Evolutionary conservation across 306 rosid species (phyloP).

Genomic region (Vigna radiata): DNA sequence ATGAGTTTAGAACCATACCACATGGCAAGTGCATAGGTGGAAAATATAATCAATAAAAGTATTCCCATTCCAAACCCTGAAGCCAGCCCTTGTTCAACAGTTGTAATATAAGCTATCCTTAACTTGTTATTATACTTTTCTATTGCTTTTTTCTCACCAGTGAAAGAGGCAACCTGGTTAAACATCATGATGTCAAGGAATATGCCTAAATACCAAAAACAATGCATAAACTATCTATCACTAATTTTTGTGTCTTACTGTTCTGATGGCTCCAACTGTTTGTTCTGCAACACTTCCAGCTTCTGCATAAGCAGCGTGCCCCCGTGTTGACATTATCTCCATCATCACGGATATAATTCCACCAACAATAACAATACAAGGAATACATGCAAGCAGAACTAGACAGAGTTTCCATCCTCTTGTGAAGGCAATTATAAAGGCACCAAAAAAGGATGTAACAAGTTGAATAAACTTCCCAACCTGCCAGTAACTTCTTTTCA

Average conservation of each 20-base stretch:
- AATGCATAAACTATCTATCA: neutral
- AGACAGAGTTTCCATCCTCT: slow-evolving; percentile 80
- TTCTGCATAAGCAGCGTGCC: slow-evolving; percentile 89
- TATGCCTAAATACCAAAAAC: slow-evolving; percentile 4
- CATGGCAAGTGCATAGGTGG: slow-evolving; percentile 81
- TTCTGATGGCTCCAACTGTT: slow-evolving; percentile 81
- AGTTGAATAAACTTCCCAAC: slow-evolving; percentile 90
- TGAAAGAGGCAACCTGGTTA: slow-evolving; percentile 87
- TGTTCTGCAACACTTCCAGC: slow-evolving; percentile 88
- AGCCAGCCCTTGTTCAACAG: slow-evolving; percentile 72
- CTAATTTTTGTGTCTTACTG: slow-evolving; percentile 58
- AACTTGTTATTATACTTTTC: slow-evolving; percentile 70
- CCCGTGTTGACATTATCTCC: slow-evolving; percentile 75
- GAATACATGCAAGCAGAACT: slow-evolving; percentile 71
- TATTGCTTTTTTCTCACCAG: slow-evolving; percentile 78
- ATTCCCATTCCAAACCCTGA: slow-evolving; percentile 72
- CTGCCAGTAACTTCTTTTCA: slow-evolving; percentile 49
- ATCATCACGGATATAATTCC: slow-evolving; percentile 51
- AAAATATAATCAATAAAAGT: slow-evolving; percentile 52
- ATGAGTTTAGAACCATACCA: slow-evolving; percentile 90
- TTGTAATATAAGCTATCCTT: slow-evolving; percentile 58
- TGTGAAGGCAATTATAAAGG: slow-evolving; percentile 65
- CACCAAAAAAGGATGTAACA: slow-evolving; percentile 69
- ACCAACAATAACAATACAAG: slow-evolving; percentile 61
- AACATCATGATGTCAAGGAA: slow-evolving; percentile 30